These are phyloP conservation scores for Colletotrichum euphorbiae DNA, from an alignment of 2,329 filamentous ascomycete species.

Conservation along the genomic window DNA sequence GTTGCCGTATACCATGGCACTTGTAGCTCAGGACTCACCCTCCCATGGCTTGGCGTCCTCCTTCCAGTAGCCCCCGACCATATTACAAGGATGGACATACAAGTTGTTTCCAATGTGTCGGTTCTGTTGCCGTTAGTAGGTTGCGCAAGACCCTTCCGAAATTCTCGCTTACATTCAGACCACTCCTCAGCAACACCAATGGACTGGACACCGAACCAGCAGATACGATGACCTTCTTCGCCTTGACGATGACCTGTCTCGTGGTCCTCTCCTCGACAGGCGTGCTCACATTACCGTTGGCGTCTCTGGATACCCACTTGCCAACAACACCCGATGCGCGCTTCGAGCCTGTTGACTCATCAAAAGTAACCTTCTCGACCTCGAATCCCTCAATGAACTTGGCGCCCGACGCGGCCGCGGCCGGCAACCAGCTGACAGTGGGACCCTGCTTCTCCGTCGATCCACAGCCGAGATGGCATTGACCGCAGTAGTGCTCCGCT, in stretches of 20 bases:
- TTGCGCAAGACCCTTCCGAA: background rate
- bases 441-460: constrained; percentile 83
- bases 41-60: constrained; percentile 79
- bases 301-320: constrained; percentile 79
- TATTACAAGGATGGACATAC: constrained; percentile 80
- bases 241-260: constrained; percentile 77
- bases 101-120: constrained; percentile 85
- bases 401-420: constrained; percentile 81
- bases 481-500: constrained; percentile 78
- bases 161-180: constrained; percentile 69
- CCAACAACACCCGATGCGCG: constrained; percentile 79
- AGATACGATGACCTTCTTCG: constrained; percentile 84
- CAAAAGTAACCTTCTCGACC: constrained; percentile 78
- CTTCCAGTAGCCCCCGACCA: constrained; percentile 71
- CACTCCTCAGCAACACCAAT: constrained; percentile 80
- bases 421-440: constrained; percentile 79
- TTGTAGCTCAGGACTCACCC: constrained; percentile 47
- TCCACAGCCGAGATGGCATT: constrained; percentile 70
- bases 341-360: constrained; percentile 59
- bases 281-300: constrained; percentile 67
- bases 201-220: constrained; percentile 83
- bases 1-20: background rate
- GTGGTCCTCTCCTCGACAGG: constrained; percentile 59
- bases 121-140: constrained; percentile 63
- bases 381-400: constrained; percentile 86